Base-by-base conservation (phyloP, 306 rosid genomes). In the Quillaja saponaria region DNA sequence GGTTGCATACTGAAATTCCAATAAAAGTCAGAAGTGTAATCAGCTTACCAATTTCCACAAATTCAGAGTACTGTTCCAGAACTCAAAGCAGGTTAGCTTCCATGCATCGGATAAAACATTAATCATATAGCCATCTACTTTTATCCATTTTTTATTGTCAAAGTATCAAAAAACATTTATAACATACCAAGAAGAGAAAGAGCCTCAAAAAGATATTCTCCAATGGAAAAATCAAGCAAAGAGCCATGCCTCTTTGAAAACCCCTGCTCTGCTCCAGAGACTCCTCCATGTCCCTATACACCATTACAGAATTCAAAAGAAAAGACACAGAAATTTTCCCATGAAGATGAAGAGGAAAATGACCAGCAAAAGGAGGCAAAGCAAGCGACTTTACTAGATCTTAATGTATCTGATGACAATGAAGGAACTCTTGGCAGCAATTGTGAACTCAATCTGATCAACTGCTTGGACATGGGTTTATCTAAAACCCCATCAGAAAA, bases 391-490 rank as follows among this genome's bases (percentile, higher is more conserved):
- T 45, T 41, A 15, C 49, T 79, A 34, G 80, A 87, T 76, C 90
- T 77, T 18, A 79, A 81, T 73, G 57, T 37, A 19, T 61, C 80
- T 14, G 18, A 63, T 0, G 21, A 69, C 31, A 25, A 25, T 19
- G 70, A 66, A 55, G 55, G 40, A 46, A 48, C 34, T 67, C 1
- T 6, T 33, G 47, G 58, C 13, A 60, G 49, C 47, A 75, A 46
- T 35, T 66, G 63, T 8, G 96, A 75, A 46, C 81, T 80, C 38
- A 84, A 82, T 61, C 88, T 88, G 46, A 63, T 81, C 3, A 77
- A 79, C 42, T 64, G 73, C 34, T 78, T 85, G 49, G 90, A 81
- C 33, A 47, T 47, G 3, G 85, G 41, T 47, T 74, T 75, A 28
- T 41, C 78, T 0, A 67, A 51, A 35, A 38, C 58, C 31, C 54